Conservation (phyloP, 257 asterid genomes). For the Vinca minor region DNA sequence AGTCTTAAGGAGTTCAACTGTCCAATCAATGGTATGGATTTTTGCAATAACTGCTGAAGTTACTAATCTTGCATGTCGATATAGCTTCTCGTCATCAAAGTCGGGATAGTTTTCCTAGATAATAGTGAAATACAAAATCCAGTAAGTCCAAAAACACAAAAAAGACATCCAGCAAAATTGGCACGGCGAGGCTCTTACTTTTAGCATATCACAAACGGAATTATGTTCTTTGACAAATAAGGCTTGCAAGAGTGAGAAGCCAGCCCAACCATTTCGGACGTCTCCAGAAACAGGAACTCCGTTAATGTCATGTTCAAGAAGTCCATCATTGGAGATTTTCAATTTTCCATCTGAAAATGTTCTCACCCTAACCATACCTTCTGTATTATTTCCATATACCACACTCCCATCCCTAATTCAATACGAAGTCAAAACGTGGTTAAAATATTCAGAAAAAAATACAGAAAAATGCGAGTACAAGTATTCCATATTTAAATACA, state of each 20-base stretch:
- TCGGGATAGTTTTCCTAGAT: slow-evolving; percentile 18
- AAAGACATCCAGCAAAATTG: background rate
- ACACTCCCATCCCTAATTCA: slow-evolving; percentile 31
- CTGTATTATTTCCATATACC: slow-evolving; percentile 23
- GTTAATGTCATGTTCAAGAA: slow-evolving; percentile 21
- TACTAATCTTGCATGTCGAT: slow-evolving; percentile 25
- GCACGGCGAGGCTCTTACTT: slow-evolving; percentile 14
- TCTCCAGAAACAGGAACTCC: slow-evolving; percentile 28
- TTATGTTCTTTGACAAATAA: slow-evolving; percentile 31
- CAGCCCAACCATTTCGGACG: slow-evolving; percentile 30
- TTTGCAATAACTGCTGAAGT: slow-evolving; percentile 31
- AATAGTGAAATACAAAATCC: background rate
- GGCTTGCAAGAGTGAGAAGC: slow-evolving; percentile 30
- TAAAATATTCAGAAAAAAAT: background rate
- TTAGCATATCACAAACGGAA: slow-evolving; percentile 27
- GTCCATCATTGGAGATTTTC: slow-evolving; percentile 18
- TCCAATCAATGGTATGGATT: slow-evolving; percentile 33
- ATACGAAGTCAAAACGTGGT: background rate
- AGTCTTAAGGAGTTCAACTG: slow-evolving; percentile 26
- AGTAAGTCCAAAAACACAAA: background rate
- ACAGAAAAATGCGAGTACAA: too few species aligned
- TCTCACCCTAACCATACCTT: slow-evolving; percentile 27
- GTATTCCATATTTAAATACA: background rate
- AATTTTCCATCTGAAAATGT: slow-evolving; percentile 25
- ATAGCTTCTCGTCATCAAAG: slow-evolving; percentile 26